Base-by-base conservation (phyloP, 116 monocot species). In the Cymodocea nodosa region DNA sequence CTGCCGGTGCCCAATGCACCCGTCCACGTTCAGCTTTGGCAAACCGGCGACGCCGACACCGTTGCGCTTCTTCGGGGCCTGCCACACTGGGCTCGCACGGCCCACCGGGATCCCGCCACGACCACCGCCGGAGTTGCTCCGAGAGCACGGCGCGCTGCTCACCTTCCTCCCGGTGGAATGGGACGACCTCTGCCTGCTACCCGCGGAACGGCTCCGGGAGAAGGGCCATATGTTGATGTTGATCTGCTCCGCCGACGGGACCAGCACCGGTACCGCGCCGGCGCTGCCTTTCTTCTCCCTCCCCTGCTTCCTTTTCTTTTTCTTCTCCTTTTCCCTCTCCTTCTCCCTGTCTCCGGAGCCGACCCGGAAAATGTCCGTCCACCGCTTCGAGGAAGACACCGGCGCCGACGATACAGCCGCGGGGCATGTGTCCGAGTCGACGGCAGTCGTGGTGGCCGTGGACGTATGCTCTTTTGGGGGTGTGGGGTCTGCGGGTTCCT, bases 171-270 rank as follows among this genome's bases (percentile, higher is more conserved):
- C 60, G 23, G 65, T 15, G 22, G 70, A 50, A 2, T 35, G 5
- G 13, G 35, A 16, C 0, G 63, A 39, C 35, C 5, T 68, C 49
- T 61, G 66, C 50, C 52, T 74, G 66, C 30, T 81, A 0, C 90
- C 87, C 15, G 85, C 77, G 16, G 90, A 90, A 35, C 83, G 77
- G 79, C 90, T 87, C 53, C 95, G 67, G n/a, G 85, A 74, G 74
- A 94, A 94, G 0, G 94, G 94, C 94, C 94, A 94, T 51, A 94
- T 81, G 70, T 87, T 87, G 77, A 94, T 83, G 77, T 85, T 87
- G 37, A 87, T 80, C 67, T 87, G 81, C 62, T 60, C 62, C 52
- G 51, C 52, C 15, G 44, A 8, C 30, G 62, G 23, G 22, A 23
- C 23, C 12, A 56, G 23, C 9, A 56, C 40, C 18, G 37, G 18